Percentiles rank a stretch among this genome's conserved stretches.
These are phyloP conservation scores for Hypoxylon cercidicola DNA, from an alignment of 495 filamentous ascomycete species.

Conservation along the genomic window DNA sequence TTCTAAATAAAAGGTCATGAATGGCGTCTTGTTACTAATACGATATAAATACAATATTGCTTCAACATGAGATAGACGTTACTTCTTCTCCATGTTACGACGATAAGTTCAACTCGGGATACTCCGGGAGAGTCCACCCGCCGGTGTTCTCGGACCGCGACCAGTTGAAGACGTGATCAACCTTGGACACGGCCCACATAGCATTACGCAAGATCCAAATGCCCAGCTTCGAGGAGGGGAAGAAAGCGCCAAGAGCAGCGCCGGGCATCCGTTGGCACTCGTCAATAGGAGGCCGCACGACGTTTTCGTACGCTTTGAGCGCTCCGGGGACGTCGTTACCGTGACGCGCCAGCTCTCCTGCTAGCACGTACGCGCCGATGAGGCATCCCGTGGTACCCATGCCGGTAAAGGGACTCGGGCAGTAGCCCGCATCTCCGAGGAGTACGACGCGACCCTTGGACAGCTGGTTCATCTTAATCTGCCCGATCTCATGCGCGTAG, in stretches of 20 bases:
- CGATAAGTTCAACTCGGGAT: conserved; percentile 45
- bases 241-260: conserved; percentile 26
- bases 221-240: conserved; percentile 42
- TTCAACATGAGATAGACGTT: too few species aligned
- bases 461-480: conserved; percentile 52
- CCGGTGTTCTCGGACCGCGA: conserved; percentile 36
- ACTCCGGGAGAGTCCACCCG: conserved; percentile 55
- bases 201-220: conserved; percentile 45
- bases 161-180: conserved; percentile 42
- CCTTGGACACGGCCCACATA: conserved; percentile 45
- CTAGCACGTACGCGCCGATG: conserved; percentile 62
- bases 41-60: too few species aligned
- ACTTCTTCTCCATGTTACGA: conserved; percentile 4
- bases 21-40: too few species aligned
- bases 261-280: conserved; percentile 47
- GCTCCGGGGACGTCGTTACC: conserved; percentile 38
- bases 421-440: conserved; percentile 64
- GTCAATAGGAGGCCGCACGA: conserved; percentile 51
- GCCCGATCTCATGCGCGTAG: conserved; percentile 50
- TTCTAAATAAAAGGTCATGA: too few species aligned
- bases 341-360: conserved; percentile 59
- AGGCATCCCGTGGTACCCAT: conserved; percentile 58
- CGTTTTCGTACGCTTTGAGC: conserved; percentile 51
- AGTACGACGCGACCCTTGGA: conserved; percentile 55
- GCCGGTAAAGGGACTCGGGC: conserved; percentile 56